Evolutionary conservation across 2,329 filamentous ascomycete genomes (phyloP).

Genomic region (Thyridium curvatum): DNA sequence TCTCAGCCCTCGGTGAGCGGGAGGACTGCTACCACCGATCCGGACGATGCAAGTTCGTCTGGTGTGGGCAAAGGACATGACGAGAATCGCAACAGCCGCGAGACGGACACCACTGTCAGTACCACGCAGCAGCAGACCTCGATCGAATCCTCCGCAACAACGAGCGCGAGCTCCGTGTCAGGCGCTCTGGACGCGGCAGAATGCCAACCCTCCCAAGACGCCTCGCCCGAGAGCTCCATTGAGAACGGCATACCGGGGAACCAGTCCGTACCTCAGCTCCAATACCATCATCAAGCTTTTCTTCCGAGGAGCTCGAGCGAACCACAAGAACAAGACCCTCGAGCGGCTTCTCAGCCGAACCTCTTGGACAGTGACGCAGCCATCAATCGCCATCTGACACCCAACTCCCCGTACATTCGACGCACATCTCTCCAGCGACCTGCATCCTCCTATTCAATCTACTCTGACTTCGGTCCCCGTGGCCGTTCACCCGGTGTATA

Average conservation of each 20-base stretch:
- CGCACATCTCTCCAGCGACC: constrained; percentile 61
- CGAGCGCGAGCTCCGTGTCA: constrained; percentile 50
- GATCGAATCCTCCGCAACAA: constrained; percentile 45
- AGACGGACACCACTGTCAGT: constrained; percentile 45
- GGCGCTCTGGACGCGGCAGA: constrained; percentile 38
- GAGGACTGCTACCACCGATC: constrained; percentile 17
- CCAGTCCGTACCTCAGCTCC: constrained; percentile 48
- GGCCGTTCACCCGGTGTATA: constrained; percentile 52
- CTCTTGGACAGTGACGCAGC: constrained; percentile 41
- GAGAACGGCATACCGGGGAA: constrained; percentile 34
- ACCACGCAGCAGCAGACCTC: constrained; percentile 42
- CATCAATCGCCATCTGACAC: constrained; percentile 58
- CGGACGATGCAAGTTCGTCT: constrained; percentile 23
- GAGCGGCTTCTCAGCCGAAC: constrained; percentile 44
- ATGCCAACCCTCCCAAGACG: constrained; percentile 30
- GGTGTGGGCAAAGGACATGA: constrained; percentile 27
- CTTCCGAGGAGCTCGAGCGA: constrained; percentile 34
- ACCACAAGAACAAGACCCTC: constrained; percentile 32
- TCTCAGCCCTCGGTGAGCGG: not conserved
- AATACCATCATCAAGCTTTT: constrained; percentile 52
- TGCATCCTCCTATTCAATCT: constrained; percentile 67
- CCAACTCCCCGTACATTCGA: constrained; percentile 45
- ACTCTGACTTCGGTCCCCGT: constrained; percentile 60
- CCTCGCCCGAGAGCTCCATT: constrained; percentile 45
- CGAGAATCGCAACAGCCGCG: constrained; percentile 41